Evolutionary conservation across 2,329 filamentous ascomycete species (phyloP), one percentile per base, ranked within the genome.

Genomic region (Trichoderma asperellum): DNA sequence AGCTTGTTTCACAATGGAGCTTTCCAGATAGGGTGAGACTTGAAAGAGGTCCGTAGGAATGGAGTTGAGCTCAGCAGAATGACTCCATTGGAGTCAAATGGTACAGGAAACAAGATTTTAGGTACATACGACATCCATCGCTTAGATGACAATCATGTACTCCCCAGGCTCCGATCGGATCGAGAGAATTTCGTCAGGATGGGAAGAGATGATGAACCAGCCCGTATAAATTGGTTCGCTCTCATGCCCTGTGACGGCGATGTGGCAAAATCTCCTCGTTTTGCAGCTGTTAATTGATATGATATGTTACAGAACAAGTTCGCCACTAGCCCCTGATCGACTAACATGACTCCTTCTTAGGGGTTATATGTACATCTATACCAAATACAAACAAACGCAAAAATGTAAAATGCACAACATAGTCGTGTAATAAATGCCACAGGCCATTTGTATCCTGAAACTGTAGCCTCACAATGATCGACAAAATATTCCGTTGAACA

Each of bases 401-500:
- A 18, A 43, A n/a, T n/a, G 40, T 43, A n/a, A 7, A 16, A 63
- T 55, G 60, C 55, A 37, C 60, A 35, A 55, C 43, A 37, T 24
- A 55, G 18, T 2, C 40, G 14, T 58, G 56, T 40, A 37, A 58
- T n/a, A 49, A 49, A 5, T 49, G 24, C 21, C 47, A 49, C 47
- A 21, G 21, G 12, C 24, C n/a, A 24, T 49, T 49, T n/a, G 5
- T n/a, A 49, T 49, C 21, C n/a, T 49, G 47, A 49, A 49, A 49
- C 47, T n/a, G 10, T 24, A 24, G 21, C 47, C 47, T 35, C 32
- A 24, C 32, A 21, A 58, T 24, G 55, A 58, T 58, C 55, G 32
- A 11, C 55, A 58, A 24, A 37, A 37, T 16, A 18, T 27, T 24
- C 52, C 24, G 2, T 79, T 78, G 4, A 55, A 55, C 24, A 55